Conservation (phyloP, 352 stramenopile genomes). For the Phytopythium montanum region DNA sequence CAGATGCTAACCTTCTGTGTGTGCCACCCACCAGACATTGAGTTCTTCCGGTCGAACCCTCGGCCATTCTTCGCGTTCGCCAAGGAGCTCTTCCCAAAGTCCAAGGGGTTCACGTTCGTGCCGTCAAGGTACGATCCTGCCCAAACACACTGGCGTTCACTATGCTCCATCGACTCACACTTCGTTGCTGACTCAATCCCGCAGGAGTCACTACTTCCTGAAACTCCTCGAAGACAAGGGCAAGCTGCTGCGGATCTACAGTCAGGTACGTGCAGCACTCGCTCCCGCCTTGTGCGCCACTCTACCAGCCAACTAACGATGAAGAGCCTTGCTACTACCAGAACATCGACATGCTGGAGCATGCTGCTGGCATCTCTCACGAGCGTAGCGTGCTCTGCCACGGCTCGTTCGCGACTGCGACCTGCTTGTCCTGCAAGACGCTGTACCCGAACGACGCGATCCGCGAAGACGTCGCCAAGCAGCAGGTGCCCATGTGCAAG, state of each 20-base stretch:
- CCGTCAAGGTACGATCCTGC: constrained; percentile 42
- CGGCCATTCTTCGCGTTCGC: constrained; percentile 97
- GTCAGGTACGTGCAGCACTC: constrained; percentile 33
- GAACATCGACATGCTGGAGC: constrained; percentile 18
- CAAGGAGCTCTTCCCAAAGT: constrained; percentile 81
- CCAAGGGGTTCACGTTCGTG: constrained; percentile 79
- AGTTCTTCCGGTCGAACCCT: constrained; percentile 96
- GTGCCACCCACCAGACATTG: constrained; percentile 87
- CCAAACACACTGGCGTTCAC: background rate
- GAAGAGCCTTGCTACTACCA: background rate
- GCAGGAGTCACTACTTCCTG: constrained; percentile 94
- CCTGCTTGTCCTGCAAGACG: constrained; percentile 88
- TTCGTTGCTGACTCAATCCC: background rate
- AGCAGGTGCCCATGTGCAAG: constrained; percentile 77
- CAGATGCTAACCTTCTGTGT: background rate
- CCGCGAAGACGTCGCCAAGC: constrained; percentile 74
- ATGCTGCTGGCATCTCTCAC: constrained; percentile 52
- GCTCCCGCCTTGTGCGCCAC: background rate
- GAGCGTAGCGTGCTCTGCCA: constrained; percentile 93
- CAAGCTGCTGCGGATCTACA: constrained; percentile 94
- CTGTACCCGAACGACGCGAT: constrained; percentile 84
- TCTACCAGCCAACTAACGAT: background rate
- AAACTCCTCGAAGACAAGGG: constrained; percentile 90
- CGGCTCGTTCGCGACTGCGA: constrained; percentile 91
- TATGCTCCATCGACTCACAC: too few species aligned